A percentile compares a stretch with the other conserved stretches of the same genome.
Conservation (phyloP, 768 basidiomycete species). For the Pisolithus marmoratus region DNA sequence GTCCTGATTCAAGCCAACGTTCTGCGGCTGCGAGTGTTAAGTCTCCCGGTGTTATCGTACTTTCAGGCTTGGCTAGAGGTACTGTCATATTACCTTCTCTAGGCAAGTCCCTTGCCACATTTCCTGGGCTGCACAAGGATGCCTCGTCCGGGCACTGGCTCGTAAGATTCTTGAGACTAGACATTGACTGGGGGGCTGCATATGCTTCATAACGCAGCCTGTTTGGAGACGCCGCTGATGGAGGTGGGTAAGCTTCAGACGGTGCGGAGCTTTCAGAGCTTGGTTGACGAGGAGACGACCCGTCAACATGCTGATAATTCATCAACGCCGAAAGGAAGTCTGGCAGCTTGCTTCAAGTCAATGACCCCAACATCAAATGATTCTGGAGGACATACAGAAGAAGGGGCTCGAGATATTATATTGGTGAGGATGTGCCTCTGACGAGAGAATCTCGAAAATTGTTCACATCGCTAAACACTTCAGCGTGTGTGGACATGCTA, state of each 20-base stretch:
- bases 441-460: conserved; percentile 49
- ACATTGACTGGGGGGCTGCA: conserved; percentile 49
- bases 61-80: conserved; percentile 20
- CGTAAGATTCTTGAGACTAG: conserved; percentile 35
- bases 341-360: conserved; percentile 48
- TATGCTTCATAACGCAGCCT: conserved; percentile 70
- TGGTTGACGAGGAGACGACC: conserved; percentile 5
- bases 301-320: conserved; percentile 17
- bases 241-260: conserved; percentile 6
- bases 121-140: conserved; percentile 32
- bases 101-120: conserved; percentile 28
- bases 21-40: conserved; percentile 21
- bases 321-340: conserved; percentile 58
- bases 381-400: conserved; percentile 42
- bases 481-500: neutral
- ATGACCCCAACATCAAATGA: conserved; percentile 1
- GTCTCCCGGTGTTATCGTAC: conserved; percentile 28
- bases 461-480: conserved; percentile 56
- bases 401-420: conserved; percentile 43
- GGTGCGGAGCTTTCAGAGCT: conserved; percentile 14
- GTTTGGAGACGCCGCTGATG: conserved; percentile 28
- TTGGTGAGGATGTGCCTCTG: conserved; percentile 41
- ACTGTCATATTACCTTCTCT: conserved; percentile 16
- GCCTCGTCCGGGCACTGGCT: conserved; percentile 28
- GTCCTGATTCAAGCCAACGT: conserved; percentile 5